These are phyloP conservation scores for Colletotrichum sp. DNA, from an alignment of 2,329 filamentous ascomycete species.

Conservation along the genomic window DNA sequence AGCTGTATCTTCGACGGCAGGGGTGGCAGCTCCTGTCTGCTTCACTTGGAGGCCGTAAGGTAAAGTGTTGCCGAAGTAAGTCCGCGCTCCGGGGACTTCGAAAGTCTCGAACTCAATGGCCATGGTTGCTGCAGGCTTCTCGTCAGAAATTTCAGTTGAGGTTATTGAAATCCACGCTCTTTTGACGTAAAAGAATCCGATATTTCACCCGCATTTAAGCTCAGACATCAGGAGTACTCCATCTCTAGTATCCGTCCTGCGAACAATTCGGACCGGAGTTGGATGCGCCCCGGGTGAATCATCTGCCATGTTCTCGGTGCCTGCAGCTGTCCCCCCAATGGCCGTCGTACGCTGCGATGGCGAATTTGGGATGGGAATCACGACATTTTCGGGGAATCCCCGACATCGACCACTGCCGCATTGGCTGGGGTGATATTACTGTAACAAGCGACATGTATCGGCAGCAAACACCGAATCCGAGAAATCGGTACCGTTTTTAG, in stretches of 20 bases:
- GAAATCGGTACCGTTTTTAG: neutral
- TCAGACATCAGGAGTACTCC: neutral
- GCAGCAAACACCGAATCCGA: neutral
- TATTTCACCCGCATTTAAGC: neutral
- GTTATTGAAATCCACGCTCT: neutral
- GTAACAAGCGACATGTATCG: neutral
- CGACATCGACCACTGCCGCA: neutral
- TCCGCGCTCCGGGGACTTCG: constrained; percentile 16
- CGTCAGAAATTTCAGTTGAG: neutral
- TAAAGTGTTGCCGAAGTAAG: constrained; percentile 11
- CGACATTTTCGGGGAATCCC: constrained; percentile 3
- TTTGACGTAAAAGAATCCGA: neutral
- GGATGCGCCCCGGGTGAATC: neutral
- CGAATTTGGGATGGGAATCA: neutral
- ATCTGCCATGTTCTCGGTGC: neutral
- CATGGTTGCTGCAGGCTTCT: neutral
- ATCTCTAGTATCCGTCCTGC: neutral
- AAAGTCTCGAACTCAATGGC: constrained; percentile 8
- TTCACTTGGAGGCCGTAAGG: constrained; percentile 14
- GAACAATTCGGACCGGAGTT: neutral
- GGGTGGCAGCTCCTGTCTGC: neutral
- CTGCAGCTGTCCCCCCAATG: neutral
- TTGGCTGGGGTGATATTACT: no score
- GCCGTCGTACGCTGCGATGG: neutral
- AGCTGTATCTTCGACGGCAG: neutral